Conservation (phyloP, 1,284 basidiomycete species). For the Cystobasidium pallidum region DNA sequence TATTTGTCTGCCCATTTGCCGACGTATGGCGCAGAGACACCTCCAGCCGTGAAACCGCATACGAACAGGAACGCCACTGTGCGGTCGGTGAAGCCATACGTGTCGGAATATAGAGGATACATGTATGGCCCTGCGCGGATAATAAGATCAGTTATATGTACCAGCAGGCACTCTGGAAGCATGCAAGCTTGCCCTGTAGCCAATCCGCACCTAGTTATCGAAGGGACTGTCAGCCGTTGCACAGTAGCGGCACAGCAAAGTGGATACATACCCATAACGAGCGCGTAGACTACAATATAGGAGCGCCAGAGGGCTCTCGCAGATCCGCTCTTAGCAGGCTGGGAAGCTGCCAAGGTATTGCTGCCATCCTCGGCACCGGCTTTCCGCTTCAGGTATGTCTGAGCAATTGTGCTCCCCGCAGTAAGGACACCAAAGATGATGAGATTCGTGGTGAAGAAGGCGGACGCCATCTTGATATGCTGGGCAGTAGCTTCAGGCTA, state of each 20-base stretch:
- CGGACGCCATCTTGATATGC: conserved; percentile 24
- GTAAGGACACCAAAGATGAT: conserved; percentile 38
- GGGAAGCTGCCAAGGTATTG: not conserved
- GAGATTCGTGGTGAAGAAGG: conserved; percentile 37
- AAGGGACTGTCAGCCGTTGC: not conserved
- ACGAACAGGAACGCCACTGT: conserved; percentile 71
- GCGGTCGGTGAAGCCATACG: conserved; percentile 67
- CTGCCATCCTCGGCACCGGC: conserved; percentile 10
- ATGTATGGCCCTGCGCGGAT: conserved; percentile 38
- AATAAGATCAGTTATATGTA: not conserved
- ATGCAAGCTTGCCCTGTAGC: conserved; percentile 32
- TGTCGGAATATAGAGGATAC: conserved; percentile 71
- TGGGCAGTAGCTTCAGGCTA: conserved; percentile 5
- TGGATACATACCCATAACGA: conserved; percentile 35
- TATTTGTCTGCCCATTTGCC: conserved; percentile 75
- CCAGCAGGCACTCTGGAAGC: not conserved
- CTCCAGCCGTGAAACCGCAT: conserved; percentile 71
- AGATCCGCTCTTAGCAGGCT: conserved; percentile 34
- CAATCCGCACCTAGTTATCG: conserved; percentile 38
- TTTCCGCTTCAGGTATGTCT: conserved; percentile 39
- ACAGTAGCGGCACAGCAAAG: not conserved
- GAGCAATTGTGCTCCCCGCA: conserved; percentile 33
- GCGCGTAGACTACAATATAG: conserved; percentile 43
- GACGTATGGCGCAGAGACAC: conserved; percentile 67
- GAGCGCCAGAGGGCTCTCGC: conserved; percentile 26